Evolutionary conservation across 495 filamentous ascomycete species (phyloP), one percentile per base, ranked within the genome.

Genomic region (Tetracladium setigerum): DNA sequence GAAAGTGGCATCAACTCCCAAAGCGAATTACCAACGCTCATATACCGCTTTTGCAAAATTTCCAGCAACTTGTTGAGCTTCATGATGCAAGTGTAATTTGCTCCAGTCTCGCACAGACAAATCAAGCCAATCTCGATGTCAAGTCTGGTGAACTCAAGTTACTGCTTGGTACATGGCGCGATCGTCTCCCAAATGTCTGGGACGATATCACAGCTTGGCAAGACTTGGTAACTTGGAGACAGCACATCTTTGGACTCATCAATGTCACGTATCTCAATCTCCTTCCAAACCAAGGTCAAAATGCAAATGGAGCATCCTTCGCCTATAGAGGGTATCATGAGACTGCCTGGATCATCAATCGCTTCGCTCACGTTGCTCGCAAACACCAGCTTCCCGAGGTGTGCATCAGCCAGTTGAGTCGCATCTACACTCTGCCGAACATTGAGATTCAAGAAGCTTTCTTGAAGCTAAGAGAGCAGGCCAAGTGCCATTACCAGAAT

Each of bases 391-490:
- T 99, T 54, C 87, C 89, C 1, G 94, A 97, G 38, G 92, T 97
- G 42, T 99, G 94, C 71, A 95, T 97, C 62, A 86, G 77, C 52
- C 94, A 99, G 60, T 78, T 99, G 11, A 95, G 89, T 58, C 87
- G 89, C 41, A 99, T 99, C 56, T 99, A 99, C 62, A 97, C 92
- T 0, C 76, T 99, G 9, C 94, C 94, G 7, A 99, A 99, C 58
- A 99, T 99, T 30, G 94, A 99, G 68, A 99, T 99, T 44, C 92
- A 99, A 63, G 92, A 99, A 62, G 94, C 94, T 0, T 99, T 99
- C 73, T 72, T 99, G 44, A 99, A 99, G 68, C 67, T 99, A 37
- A 72, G 94, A 30, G 94, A 99, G 62, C 94, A 99, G 61, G 94
- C 94, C 22, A 95, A 95, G 62, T 97, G 92, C 59, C 92, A 97